Evolutionary conservation across 805 yeast genomes (phyloP), one percentile per base, ranked within the genome.

Genomic region (Spathaspora girioi): DNA sequence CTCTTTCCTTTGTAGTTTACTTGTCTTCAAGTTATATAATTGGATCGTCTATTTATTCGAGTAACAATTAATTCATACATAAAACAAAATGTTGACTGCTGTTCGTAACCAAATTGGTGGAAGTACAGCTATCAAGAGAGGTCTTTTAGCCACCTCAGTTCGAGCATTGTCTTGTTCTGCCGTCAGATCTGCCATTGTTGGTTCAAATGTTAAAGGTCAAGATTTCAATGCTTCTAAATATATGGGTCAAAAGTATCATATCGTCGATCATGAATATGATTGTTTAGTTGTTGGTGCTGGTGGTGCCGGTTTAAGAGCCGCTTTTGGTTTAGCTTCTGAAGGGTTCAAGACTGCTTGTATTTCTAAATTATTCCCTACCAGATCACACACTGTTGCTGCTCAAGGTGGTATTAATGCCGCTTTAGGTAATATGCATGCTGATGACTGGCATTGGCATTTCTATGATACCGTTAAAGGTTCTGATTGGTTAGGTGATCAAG

Each of bases 341-440:
- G 99, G 99, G 44, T 93, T 79, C 79, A 94, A 94, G 73, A 93
- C 97, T 45, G 99, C 99, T 38, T 94, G 99, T 83, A 83, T 94
- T 62, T 86, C 97, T 59, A 94, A 94, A 76, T 83, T 94, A 64
- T 94, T 94, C 81, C 99, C 99, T 51, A 94, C 99, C 29, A 87
- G 99, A 77, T 92, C 97, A 18, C 99, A 94, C 70, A 94, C 99
- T 19, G 99, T 94, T 48, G 99, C 99, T 52, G 99, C 99, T 48
- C 99, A 94, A 76, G 99, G 99, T 75, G 99, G 99, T 78, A 94
- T 94, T 75, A 94, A 94, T 67, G 99, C 99, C 60, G 99, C 99
- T 35, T 81, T 94, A 59, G 99, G 98, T 62, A 94, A 94, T 80
- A 93, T 93, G 97, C 98, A 94, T 78, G 80, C 82, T 60, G 99